A percentile compares a stretch with the other conserved stretches of the same genome.
These are phyloP conservation scores for Pichia kluyveri DNA, from an alignment of 805 yeast species.

Conservation along the genomic window DNA sequence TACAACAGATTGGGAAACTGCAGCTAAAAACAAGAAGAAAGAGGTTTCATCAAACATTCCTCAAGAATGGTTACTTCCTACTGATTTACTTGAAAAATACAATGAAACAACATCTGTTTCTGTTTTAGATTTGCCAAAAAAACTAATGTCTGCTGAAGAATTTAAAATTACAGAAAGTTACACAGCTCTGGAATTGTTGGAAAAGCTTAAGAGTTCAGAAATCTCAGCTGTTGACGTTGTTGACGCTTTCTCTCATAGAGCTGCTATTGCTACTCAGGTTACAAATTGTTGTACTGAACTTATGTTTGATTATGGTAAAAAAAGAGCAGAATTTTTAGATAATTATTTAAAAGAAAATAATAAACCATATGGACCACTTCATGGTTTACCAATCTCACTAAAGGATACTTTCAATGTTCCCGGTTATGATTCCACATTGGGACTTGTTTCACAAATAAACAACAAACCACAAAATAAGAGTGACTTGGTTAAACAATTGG, in stretches of 20 bases:
- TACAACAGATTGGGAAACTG: background rate
- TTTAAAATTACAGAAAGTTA: background rate
- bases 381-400: constrained; percentile 59
- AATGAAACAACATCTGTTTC: background rate
- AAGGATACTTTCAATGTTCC: constrained; percentile 53
- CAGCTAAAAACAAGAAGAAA: background rate
- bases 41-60: background rate
- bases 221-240: constrained; percentile 42
- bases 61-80: background rate
- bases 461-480: constrained; percentile 38
- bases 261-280: constrained; percentile 54
- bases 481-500: constrained; percentile 34
- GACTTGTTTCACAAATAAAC: constrained; percentile 43
- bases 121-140: background rate
- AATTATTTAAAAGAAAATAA: constrained; percentile 38
- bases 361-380: constrained; percentile 52
- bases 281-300: constrained; percentile 44
- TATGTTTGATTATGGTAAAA: constrained; percentile 51
- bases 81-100: background rate
- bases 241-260: constrained; percentile 55
- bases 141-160: background rate
- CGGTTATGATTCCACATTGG: constrained; percentile 49
- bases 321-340: constrained; percentile 47
- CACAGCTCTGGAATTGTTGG: constrained; percentile 32
- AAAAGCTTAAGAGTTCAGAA: constrained; percentile 36